Conservation (phyloP, 805 yeast species). For the Metschnikowia shivogae region DNA sequence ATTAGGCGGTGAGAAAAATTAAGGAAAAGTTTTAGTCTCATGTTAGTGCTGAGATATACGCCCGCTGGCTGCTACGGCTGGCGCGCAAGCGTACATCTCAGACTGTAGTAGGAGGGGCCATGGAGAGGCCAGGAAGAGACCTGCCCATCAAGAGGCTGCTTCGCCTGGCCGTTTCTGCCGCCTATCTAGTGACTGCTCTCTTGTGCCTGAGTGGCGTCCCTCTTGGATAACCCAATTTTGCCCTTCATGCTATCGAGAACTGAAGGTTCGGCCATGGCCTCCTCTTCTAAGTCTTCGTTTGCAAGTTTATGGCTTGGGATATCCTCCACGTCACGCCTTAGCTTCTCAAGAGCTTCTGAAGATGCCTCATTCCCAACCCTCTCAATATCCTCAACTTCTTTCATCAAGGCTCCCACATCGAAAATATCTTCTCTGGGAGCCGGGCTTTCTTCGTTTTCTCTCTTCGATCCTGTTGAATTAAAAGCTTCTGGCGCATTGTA, state of each 20-base stretch:
- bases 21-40: conserved; percentile 12
- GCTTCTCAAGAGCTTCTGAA: conserved; percentile 5
- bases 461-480: conserved; percentile 12
- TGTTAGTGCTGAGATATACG: conserved; percentile 16
- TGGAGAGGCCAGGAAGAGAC: too few species aligned
- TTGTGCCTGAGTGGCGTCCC: not conserved
- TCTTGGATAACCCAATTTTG: conserved; percentile 1
- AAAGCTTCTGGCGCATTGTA: conserved; percentile 9
- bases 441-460: conserved; percentile 4
- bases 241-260: conserved; percentile 6
- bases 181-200: not conserved
- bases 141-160: too few species aligned
- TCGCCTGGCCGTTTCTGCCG: too few species aligned
- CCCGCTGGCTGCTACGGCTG: not conserved
- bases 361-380: conserved; percentile 24
- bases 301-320: conserved; percentile 1
- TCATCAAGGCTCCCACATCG: conserved; percentile 41
- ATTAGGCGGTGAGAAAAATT: conserved; percentile 9
- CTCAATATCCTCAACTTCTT: conserved; percentile 45
- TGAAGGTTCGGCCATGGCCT: conserved; percentile 6
- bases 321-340: conserved; percentile 8
- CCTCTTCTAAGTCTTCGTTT: conserved; percentile 14
- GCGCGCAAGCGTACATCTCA: conserved; percentile 4
- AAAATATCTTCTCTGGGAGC: conserved; percentile 28
- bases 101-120: not conserved